phyloP scores from a whole-genome alignment of 208 protist species.

The Tritrichomonas foetus region DNA sequence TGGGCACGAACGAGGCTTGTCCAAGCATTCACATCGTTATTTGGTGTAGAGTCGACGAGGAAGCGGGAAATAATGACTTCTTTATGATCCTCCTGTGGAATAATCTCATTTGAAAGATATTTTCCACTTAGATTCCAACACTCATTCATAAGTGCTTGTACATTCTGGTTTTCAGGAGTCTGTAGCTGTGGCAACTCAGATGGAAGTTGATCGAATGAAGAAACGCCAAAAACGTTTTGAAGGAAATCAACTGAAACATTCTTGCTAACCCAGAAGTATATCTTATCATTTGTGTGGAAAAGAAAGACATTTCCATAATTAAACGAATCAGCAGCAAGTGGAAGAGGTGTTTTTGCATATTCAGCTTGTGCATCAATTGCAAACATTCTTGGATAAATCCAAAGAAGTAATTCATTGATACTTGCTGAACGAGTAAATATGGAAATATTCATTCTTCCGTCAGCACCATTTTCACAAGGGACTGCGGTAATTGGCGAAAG shows the following conservation, averaged over 20 bases:
- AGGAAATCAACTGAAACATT: not conserved
- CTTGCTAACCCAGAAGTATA: not conserved
- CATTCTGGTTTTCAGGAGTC: not conserved
- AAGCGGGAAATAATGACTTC: not conserved
- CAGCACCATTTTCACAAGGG: not conserved
- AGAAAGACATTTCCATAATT: not conserved
- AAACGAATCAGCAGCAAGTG: not conserved
- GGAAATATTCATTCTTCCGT: not conserved
- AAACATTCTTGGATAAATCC: not conserved
- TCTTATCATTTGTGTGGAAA: not conserved
- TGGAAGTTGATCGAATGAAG: not conserved
- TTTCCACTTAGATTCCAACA: not conserved
- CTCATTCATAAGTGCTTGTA: not conserved
- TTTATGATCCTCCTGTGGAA: not conserved
- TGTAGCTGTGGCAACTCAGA: not conserved
- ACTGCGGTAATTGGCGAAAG: not conserved
- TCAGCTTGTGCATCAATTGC: not conserved
- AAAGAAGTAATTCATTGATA: not conserved
- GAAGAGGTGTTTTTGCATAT: not conserved
- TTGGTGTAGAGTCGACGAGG: not conserved
- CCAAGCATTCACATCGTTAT: not conserved
- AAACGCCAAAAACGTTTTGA: not conserved
- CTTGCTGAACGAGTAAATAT: not conserved
- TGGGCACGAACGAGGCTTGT: too few species aligned
- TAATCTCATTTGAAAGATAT: not conserved